Conservation (phyloP, 306 rosid species). For the Spatholobus suberectus region DNA sequence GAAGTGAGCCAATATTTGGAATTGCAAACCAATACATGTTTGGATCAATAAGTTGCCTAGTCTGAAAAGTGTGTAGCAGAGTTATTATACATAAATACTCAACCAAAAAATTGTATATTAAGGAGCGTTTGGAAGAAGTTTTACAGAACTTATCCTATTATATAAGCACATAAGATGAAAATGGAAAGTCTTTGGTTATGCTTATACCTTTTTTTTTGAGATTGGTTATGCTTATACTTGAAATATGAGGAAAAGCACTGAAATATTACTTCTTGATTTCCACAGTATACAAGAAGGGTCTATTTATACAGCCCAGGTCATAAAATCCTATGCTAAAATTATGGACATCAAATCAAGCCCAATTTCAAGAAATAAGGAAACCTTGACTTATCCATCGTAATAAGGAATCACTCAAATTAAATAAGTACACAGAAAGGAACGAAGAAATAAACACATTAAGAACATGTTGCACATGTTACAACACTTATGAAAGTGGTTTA, state of each 20-base stretch:
- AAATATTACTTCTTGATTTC: neutral
- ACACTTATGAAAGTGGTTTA: neutral
- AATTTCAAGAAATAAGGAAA: neutral
- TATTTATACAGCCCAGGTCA: neutral
- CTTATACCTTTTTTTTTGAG: no score
- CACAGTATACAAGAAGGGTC: neutral
- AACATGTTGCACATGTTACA: neutral
- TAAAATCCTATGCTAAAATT: neutral
- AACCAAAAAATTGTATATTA: neutral
- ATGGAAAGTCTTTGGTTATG: neutral
- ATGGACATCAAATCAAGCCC: neutral
- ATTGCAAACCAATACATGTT: slow-evolving; percentile 84
- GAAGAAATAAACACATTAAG: neutral
- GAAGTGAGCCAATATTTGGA: slow-evolving; percentile 88
- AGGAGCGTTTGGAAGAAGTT: neutral
- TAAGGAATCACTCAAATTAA: neutral
- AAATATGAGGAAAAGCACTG: neutral
- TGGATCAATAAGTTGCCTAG: slow-evolving; percentile 88
- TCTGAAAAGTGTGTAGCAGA: slow-evolving; percentile 55
- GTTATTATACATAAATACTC: slow-evolving; percentile 37
- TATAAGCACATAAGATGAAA: neutral
- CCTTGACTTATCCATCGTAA: neutral
- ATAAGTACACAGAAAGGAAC: neutral
- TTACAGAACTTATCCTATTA: neutral
- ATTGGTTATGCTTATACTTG: neutral